Conservation (phyloP, 305 asterid genomes). For the Fraxinus velutina region DNA sequence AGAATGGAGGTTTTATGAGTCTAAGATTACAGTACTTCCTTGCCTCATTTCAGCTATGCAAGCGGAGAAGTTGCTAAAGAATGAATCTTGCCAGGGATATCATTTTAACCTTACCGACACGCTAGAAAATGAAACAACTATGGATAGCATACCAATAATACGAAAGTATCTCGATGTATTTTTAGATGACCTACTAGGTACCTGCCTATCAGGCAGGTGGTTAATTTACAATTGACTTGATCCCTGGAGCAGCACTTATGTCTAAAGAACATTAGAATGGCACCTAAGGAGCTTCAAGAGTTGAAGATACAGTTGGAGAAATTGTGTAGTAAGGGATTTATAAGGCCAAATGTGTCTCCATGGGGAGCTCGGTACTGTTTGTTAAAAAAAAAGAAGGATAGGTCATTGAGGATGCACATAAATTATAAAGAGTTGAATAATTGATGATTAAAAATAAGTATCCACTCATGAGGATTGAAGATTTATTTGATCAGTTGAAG, state of each 20-base stretch:
- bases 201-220: not conserved
- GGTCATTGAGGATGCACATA: not conserved
- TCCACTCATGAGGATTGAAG: not conserved
- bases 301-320: not conserved
- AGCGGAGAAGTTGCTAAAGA: not conserved
- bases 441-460: too few species aligned
- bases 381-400: not conserved
- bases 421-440: not conserved
- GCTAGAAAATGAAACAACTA: not conserved
- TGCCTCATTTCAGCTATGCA: not conserved
- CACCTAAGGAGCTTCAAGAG: not conserved
- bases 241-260: not conserved
- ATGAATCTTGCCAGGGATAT: too few species aligned
- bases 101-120: too few species aligned
- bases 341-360: not conserved
- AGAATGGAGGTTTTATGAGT: not conserved
- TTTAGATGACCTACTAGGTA: not conserved
- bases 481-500: not conserved
- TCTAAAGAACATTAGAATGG: not conserved
- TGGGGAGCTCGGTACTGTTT: not conserved
- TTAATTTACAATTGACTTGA: not conserved
- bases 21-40: not conserved
- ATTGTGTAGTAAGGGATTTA: not conserved
- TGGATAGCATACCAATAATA: not conserved
- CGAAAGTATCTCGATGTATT: not conserved